phyloP scores from a whole-genome alignment of 805 yeast genomes.

The Starmerella powellii region DNA sequence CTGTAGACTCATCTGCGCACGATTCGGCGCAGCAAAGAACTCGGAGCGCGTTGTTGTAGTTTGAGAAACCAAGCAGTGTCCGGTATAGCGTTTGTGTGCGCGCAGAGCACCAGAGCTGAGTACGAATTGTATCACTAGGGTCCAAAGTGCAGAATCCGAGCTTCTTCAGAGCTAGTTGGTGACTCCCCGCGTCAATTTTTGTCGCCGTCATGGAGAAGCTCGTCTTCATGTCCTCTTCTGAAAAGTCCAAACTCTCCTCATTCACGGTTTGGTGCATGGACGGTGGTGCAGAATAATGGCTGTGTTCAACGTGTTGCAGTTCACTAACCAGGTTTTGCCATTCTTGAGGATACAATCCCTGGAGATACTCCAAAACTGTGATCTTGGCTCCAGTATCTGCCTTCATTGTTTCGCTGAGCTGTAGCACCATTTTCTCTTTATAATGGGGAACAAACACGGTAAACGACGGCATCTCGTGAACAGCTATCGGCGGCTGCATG shows the following conservation, averaged over 20 bases:
- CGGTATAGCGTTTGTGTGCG: conserved; percentile 75
- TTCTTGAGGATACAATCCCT: conserved; percentile 56
- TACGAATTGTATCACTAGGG: conserved; percentile 36
- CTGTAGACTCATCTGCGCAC: no score
- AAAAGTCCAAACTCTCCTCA: no score
- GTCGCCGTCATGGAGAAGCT: no score
- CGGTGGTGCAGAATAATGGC: not conserved
- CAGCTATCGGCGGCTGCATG: conserved; percentile 58
- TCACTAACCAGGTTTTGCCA: conserved; percentile 76
- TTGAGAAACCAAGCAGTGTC: conserved; percentile 73
- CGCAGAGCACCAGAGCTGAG: conserved; percentile 78
- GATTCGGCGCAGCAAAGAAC: conserved; percentile 57
- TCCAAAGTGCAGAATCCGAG: conserved; percentile 21
- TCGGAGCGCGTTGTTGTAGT: conserved; percentile 62
- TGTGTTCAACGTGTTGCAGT: conserved; percentile 2
- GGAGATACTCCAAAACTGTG: conserved; percentile 70
- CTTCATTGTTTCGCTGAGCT: conserved; percentile 65
- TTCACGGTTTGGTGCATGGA: not conserved
- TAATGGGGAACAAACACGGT: conserved; percentile 81
- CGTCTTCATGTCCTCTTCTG: no score
- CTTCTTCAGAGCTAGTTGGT: conserved; percentile 9
- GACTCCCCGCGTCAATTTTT: not conserved
- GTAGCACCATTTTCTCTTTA: conserved; percentile 64
- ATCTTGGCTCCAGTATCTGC: conserved; percentile 51
- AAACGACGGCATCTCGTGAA: conserved; percentile 64